Percentiles rank a stretch among this genome's conserved stretches.
phyloP scores from a whole-genome alignment of 2,329 filamentous ascomycete species.

The Macrophomina phaseolina region DNA sequence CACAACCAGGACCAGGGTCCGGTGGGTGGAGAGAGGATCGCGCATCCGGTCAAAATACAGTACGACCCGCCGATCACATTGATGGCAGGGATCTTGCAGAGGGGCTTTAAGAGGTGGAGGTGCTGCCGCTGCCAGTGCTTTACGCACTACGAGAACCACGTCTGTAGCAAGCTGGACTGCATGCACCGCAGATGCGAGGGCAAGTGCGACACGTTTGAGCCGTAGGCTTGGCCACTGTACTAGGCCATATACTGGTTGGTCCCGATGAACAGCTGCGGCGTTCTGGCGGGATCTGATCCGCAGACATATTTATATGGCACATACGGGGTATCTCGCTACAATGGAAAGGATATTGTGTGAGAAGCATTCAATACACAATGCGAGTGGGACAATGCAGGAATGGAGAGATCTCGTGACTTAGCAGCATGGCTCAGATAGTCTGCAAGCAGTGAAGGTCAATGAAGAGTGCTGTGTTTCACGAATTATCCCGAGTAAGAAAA shows the following conservation, averaged over 20 bases:
- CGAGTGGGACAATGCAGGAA: constrained; percentile 6
- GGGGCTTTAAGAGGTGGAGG: constrained; percentile 18
- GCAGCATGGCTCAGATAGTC: neutral
- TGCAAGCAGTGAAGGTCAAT: neutral
- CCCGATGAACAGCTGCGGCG: too few species aligned
- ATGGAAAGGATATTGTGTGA: too few species aligned
- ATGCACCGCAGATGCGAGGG: constrained; percentile 23
- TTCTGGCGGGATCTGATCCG: too few species aligned
- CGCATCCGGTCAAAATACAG: neutral
- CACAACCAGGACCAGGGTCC: neutral
- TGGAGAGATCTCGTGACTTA: neutral
- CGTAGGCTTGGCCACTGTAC: neutral
- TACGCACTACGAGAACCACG: constrained; percentile 27
- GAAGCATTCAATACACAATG: too few species aligned
- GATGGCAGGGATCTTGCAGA: neutral
- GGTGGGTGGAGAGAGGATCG: neutral
- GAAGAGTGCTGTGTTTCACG: constrained; percentile 12
- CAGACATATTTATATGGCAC: too few species aligned
- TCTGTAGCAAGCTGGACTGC: constrained; percentile 26
- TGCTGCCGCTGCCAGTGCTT: constrained; percentile 27
- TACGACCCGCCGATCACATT: constrained; percentile 7
- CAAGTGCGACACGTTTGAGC: constrained; percentile 1
- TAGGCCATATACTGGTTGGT: neutral
- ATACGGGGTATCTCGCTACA: too few species aligned
- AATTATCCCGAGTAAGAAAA: neutral